Evolutionary conservation across 1,284 basidiomycete genomes (phyloP).

Genomic region (Ustilago curta): DNA sequence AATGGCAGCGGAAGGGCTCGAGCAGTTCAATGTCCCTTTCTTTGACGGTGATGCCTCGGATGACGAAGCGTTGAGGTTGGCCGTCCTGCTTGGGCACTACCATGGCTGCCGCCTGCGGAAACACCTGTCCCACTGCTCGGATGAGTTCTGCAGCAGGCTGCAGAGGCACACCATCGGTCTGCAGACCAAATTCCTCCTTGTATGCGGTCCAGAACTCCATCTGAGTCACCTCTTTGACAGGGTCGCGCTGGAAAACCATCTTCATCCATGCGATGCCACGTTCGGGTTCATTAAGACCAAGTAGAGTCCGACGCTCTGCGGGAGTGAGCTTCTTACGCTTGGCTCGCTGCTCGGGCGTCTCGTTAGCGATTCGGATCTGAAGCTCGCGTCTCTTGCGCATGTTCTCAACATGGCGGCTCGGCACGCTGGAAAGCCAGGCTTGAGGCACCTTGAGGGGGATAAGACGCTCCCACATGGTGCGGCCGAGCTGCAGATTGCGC

Average conservation of each 20-base stretch:
- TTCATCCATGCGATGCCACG: conserved; percentile 74
- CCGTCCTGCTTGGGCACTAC: conserved; percentile 78
- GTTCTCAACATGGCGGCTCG: conserved; percentile 21
- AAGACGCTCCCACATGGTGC: conserved; percentile 59
- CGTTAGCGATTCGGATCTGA: conserved; percentile 29
- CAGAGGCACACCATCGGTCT: conserved; percentile 72
- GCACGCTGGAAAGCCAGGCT: conserved; percentile 32
- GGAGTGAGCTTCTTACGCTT: conserved; percentile 46
- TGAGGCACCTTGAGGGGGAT: conserved; percentile 37
- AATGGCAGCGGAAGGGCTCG: conserved; percentile 51
- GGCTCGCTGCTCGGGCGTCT: conserved; percentile 48
- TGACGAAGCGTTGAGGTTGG: conserved; percentile 75
- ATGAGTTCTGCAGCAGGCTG: conserved; percentile 87
- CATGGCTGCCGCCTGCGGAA: conserved; percentile 83
- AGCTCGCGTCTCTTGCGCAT: conserved; percentile 42
- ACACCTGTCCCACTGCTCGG: conserved; percentile 82
- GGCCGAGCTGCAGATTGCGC: conserved; percentile 55
- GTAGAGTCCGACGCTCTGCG: conserved; percentile 39
- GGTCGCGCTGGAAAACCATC: conserved; percentile 78
- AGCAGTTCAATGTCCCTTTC: conserved; percentile 45
- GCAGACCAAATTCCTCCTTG: conserved; percentile 73
- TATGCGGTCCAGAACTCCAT: conserved; percentile 91
- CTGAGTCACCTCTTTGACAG: conserved; percentile 83
- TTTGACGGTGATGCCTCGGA: conserved; percentile 76
- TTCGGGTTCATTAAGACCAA: conserved; percentile 55